Evolutionary conservation across 768 basidiomycete species (phyloP), one percentile per base, ranked within the genome.

Genomic region (Termitomyces sp.): DNA sequence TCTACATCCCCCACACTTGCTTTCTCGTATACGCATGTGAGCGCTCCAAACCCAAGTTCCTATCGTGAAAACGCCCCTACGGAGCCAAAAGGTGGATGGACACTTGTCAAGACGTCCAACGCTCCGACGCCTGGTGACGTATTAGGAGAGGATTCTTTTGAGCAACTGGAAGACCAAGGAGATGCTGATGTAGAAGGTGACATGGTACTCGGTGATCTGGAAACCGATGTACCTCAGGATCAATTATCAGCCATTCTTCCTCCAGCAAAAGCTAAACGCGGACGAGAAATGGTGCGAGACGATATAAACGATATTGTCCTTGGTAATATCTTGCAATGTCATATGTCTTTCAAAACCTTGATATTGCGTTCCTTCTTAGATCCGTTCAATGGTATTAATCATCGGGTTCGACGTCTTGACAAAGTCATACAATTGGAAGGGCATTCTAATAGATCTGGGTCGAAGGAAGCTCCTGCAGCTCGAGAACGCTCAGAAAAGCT

Each of bases 11-110:
- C 87, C 1, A 86, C 85, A 32, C 78, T 92, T 23, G 82, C 88
- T 36, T 88, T 87, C 63, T 92, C 90, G 10, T 93, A 90, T 72
- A 93, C 91, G 50, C 89, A 93, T 71, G 73, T 93, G 40, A 81
- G 79, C 62, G 84, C 85, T 2, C 91, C 90, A 26, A 84, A 85
- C 70, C 84, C 88, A 30, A 83, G 86, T 60, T 91, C 90, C 16
- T 91, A 91, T 71, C 82, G 77, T 64, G 82, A 83, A 52, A 70
- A 70, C 2, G 61, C 66, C 32, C 54, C 61, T 28, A 75, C 71
- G 56, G 68, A 76, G 20, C 74, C 78, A 54, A 84, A 84, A 70
- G 79, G 81, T 68, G 87, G 86, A 48, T 93, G 91, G 91, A 92
- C 90, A 18, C 86, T 92, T 65, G 86, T 93, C 60, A 73, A 77